Conservation (phyloP, 768 basidiomycete species). For the Hebeloma cylindrosporum region DNA sequence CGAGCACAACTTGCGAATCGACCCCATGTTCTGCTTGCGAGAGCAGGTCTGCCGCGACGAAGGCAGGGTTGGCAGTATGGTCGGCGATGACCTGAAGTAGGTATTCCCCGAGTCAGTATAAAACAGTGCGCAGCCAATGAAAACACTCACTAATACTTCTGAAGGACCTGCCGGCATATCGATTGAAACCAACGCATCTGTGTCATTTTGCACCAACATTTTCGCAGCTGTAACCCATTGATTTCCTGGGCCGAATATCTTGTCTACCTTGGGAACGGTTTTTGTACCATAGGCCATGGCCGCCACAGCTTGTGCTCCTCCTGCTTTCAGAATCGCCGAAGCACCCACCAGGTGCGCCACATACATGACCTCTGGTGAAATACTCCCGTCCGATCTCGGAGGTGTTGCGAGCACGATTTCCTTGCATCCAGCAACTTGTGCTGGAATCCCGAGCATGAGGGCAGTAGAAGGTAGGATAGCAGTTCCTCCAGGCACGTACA, state of each 20-base stretch:
- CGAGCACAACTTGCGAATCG: constrained; percentile 96
- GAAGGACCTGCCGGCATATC: constrained; percentile 99
- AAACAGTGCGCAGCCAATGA: not conserved
- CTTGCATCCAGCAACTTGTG: constrained; percentile 94
- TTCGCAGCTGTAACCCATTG: constrained; percentile 99
- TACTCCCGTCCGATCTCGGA: constrained; percentile 87
- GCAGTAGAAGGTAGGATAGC: constrained; percentile 96
- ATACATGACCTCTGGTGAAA: constrained; percentile 97
- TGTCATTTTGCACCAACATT: constrained; percentile 99
- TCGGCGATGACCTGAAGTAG: constrained; percentile 88
- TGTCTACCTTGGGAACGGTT: constrained; percentile 96
- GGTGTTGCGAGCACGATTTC: constrained; percentile 94
- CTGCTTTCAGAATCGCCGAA: constrained; percentile 88
- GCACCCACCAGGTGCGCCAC: constrained; percentile 91
- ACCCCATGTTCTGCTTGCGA: constrained; percentile 98
- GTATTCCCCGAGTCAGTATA: constrained; percentile 4
- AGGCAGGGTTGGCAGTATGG: constrained; percentile 77
- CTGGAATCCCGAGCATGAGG: constrained; percentile 96
- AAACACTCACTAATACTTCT: constrained; percentile 83
- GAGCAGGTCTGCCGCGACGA: constrained; percentile 94
- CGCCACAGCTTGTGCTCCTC: constrained; percentile 94
- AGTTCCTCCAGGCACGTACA: constrained; percentile 97
- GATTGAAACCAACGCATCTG: constrained; percentile 92
- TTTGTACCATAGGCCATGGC: constrained; percentile 97
- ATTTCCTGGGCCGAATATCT: constrained; percentile 98